Base-by-base conservation (phyloP, 495 filamentous ascomycete genomes). In the Penicillium angulare region DNA sequence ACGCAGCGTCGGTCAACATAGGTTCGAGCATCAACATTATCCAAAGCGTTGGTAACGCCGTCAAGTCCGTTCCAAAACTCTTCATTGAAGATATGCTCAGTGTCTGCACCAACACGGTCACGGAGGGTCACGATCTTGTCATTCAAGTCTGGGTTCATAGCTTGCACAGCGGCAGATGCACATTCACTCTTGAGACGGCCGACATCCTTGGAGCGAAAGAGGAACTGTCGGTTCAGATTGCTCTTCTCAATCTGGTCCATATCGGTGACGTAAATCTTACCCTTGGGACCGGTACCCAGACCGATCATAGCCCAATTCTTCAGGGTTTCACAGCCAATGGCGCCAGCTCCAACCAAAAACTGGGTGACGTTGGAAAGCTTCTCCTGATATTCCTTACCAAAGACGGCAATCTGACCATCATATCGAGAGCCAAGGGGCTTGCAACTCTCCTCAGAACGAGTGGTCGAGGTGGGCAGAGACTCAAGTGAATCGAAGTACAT, bases 251-350 rank as follows among this genome's bases (percentile, higher is more conserved):
- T 99, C 52, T 88, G 87, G 57, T 99, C 95, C 86, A 95, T 97
- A 64, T 99, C 95, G 12, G 95, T 96, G 20, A 97, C 88, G 18
- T 66, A 88, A 63, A 99, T 92, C 61, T 86, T 86, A 55, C 95
- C 95, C 26, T 91, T 81, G 18, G 87, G 87, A 27, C 95, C 95
- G 33, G 88, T 88, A 33, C 86, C 92, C 42, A 99, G 77, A 52
- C 95, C 95, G 59, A 97, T 95, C 91, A 97, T 92, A 21, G 95
- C 93, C 93, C 95, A 99, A 67, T 97, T 97, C 81, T 99, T 99
- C 47, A 99, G 76, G 82, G 97, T 99, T 65, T 99, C 95, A 63
- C 95, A 99, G 26, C 95, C 95, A 65, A 99, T 99, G 49, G 95
- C 95, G 52, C 95, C 95, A 20, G 95, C 89, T 52, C 95, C 95